These are phyloP conservation scores for Aspergillus terreus DNA, from an alignment of 2,329 filamentous ascomycete genomes.

Conservation along the genomic window DNA sequence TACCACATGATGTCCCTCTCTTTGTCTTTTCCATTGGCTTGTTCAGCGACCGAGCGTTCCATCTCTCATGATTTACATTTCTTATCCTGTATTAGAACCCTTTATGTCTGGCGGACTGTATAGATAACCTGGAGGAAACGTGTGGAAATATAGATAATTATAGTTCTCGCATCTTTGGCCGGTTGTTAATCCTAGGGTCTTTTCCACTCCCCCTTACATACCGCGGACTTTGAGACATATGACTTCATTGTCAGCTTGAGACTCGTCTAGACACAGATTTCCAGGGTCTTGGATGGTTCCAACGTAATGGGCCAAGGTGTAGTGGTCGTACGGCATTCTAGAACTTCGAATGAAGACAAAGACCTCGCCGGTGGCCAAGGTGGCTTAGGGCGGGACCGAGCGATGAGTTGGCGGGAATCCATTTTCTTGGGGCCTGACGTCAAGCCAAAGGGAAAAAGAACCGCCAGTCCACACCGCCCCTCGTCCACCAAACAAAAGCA, in stretches of 20 bases:
- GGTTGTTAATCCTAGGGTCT: background rate
- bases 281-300: too few relatives aligned
- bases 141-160: background rate
- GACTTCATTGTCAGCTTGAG: background rate
- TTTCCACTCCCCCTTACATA: background rate
- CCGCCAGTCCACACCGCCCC: slow-evolving; percentile 1
- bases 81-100: background rate
- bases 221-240: background rate
- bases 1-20: slow-evolving; percentile 4
- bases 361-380: background rate
- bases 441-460: background rate
- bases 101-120: background rate
- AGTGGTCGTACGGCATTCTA: too few relatives aligned
- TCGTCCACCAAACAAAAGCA: background rate
- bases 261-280: too few relatives aligned
- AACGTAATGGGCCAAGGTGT: too few relatives aligned
- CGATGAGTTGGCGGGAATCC: background rate
- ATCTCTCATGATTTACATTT: background rate
- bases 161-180: background rate
- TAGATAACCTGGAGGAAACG: background rate
- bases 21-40: background rate
- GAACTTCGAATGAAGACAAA: too few relatives aligned
- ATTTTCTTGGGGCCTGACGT: background rate
- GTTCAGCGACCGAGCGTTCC: background rate
- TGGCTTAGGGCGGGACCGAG: background rate